Evolutionary conservation across 768 basidiomycete species (phyloP).

Genomic region (Suillus decipiens): DNA sequence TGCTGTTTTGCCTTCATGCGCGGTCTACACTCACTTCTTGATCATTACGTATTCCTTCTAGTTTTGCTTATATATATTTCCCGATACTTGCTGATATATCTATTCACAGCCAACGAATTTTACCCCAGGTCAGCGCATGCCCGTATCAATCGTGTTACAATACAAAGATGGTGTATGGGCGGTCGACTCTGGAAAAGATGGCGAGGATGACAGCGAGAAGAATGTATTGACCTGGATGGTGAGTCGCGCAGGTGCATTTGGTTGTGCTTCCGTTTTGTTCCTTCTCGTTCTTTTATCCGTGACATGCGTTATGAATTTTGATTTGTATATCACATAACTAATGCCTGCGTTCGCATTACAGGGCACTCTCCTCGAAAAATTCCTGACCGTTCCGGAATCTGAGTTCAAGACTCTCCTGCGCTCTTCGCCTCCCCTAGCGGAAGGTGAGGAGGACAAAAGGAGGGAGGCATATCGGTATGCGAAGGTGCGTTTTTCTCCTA

Average conservation of each 20-base stretch:
- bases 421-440: slow-evolving; percentile 21
- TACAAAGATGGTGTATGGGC: slow-evolving; percentile 68
- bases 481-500: slow-evolving; percentile 52
- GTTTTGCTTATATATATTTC: background rate
- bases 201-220: slow-evolving; percentile 48
- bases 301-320: background rate
- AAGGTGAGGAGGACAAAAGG: slow-evolving; percentile 36
- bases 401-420: slow-evolving; percentile 65
- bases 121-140: slow-evolving; percentile 78
- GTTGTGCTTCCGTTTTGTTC: background rate
- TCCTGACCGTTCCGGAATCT: slow-evolving; percentile 65
- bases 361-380: slow-evolving; percentile 90
- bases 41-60: background rate
- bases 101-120: slow-evolving; percentile 56
- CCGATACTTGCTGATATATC: slow-evolving; percentile 1
- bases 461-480: slow-evolving; percentile 87
- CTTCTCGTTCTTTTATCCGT: background rate
- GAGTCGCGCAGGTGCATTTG: slow-evolving; percentile 18
- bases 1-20: background rate
- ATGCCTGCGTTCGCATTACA: slow-evolving; percentile 29
- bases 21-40: background rate
- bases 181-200: slow-evolving; percentile 55
- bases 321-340: background rate
- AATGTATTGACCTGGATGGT: slow-evolving; percentile 82
- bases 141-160: slow-evolving; percentile 67